phyloP scores from a whole-genome alignment of 768 basidiomycete species.

The Leccinum rimulosum region DNA sequence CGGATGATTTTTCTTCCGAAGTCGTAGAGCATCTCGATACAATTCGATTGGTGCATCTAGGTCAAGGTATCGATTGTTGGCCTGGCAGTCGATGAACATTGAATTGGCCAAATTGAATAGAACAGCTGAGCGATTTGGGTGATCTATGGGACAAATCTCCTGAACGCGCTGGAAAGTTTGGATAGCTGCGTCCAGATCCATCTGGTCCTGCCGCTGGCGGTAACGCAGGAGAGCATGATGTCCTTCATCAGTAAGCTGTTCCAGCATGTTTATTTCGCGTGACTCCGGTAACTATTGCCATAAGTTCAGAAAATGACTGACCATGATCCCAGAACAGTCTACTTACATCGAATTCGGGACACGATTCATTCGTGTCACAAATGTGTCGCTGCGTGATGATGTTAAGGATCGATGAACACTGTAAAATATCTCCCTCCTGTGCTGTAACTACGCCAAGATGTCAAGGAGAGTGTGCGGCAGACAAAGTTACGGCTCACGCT shows the following conservation, averaged over 20 bases:
- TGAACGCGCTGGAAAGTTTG: neutral
- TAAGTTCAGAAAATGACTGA: neutral
- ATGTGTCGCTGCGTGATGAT: neutral
- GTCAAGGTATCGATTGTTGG: neutral
- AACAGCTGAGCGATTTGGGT: neutral
- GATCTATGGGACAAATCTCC: neutral
- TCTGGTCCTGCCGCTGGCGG: neutral
- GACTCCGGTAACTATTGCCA: neutral
- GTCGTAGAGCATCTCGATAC: neutral
- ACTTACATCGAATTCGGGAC: neutral
- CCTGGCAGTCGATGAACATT: neutral
- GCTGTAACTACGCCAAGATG: neutral
- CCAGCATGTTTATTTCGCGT: neutral
- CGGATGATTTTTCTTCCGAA: neutral
- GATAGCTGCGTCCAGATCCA: neutral
- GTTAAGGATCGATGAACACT: neutral
- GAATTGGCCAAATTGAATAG: neutral
- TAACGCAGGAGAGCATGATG: neutral
- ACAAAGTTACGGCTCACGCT: neutral
- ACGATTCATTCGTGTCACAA: neutral
- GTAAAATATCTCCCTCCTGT: neutral
- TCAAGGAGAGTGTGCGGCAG: neutral
- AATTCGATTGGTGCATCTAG: neutral
- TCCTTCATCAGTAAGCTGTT: neutral
- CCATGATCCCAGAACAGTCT: neutral